Evolutionary conservation across 2,329 filamentous ascomycete species (phyloP).

Genomic region (Hypoxylon sp.): DNA sequence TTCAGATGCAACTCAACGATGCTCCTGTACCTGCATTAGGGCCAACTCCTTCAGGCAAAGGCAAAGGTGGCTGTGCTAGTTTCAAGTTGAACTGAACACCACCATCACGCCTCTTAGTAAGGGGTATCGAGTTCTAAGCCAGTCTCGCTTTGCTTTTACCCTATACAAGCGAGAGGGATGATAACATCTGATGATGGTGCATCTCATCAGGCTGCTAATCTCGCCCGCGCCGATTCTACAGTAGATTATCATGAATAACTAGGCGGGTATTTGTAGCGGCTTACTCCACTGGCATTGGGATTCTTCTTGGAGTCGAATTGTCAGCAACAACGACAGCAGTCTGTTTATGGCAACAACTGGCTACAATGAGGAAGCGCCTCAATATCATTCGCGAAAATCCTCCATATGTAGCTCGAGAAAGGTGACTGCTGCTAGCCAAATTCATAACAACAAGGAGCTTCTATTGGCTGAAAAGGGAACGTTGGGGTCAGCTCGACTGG

Average conservation of each 20-base stretch:
- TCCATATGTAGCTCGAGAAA: constrained; percentile 6
- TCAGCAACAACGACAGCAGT: neutral
- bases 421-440: constrained; percentile 34
- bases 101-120: constrained; percentile 30
- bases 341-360: constrained; percentile 23
- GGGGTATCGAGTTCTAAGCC: constrained; percentile 15
- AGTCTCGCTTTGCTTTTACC: constrained; percentile 36
- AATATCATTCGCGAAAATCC: constrained; percentile 22
- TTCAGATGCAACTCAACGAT: constrained; percentile 34
- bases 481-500: constrained; percentile 36
- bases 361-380: constrained; percentile 1
- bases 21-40: constrained; percentile 50
- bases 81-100: constrained; percentile 47
- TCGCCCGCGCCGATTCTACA: constrained; percentile 10
- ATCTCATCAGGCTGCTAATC: constrained; percentile 13
- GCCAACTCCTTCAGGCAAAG: constrained; percentile 26
- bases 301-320: neutral
- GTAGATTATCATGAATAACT: neutral
- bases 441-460: constrained; percentile 19
- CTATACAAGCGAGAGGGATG: constrained; percentile 17
- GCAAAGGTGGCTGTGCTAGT: constrained; percentile 49
- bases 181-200: constrained; percentile 23
- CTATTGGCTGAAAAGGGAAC: constrained; percentile 37
- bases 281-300: constrained; percentile 13
- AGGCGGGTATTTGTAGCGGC: constrained; percentile 14